phyloP scores from a whole-genome alignment of 495 filamentous ascomycete genomes.

The Recurvomyces mirabilis region DNA sequence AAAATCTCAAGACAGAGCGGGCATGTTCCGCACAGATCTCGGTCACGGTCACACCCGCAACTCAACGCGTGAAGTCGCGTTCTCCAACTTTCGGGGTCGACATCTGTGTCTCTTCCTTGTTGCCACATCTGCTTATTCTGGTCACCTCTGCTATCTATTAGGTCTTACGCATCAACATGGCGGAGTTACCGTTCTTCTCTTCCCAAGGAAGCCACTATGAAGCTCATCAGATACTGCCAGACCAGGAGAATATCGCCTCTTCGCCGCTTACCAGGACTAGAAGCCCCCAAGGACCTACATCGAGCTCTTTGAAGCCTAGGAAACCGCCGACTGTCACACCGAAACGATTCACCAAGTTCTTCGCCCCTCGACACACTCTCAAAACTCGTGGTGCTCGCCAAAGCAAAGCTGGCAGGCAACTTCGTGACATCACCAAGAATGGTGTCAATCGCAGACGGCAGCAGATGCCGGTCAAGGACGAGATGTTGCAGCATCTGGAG shows the following conservation, averaged over 20 bases:
- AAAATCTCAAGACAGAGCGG: no score
- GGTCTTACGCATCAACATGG: no score
- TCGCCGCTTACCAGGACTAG: slow-evolving; percentile 5
- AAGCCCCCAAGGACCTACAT: neutral
- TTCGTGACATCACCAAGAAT: slow-evolving; percentile 54
- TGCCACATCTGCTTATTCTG: no score
- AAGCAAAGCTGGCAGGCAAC: slow-evolving; percentile 42
- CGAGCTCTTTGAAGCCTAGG: slow-evolving; percentile 26
- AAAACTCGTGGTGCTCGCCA: slow-evolving; percentile 33
- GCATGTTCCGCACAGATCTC: neutral
- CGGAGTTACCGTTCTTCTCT: slow-evolving; percentile 12
- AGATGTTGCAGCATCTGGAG: slow-evolving; percentile 2
- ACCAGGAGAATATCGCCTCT: slow-evolving; percentile 16
- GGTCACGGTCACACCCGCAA: neutral
- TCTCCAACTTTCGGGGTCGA: no score
- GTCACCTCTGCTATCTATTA: no score
- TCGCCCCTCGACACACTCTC: slow-evolving; percentile 53
- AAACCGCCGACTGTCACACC: slow-evolving; percentile 35
- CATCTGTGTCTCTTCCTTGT: no score
- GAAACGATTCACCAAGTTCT: slow-evolving; percentile 62
- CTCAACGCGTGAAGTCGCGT: no score
- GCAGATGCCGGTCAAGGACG: slow-evolving; percentile 15
- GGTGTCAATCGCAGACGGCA: slow-evolving; percentile 9
- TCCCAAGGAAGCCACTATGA: slow-evolving; percentile 18
- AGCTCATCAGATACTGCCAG: slow-evolving; percentile 6